These are phyloP conservation scores for Globisporangium heterothallicum DNA, from an alignment of 352 stramenopile genomes.

Conservation along the genomic window DNA sequence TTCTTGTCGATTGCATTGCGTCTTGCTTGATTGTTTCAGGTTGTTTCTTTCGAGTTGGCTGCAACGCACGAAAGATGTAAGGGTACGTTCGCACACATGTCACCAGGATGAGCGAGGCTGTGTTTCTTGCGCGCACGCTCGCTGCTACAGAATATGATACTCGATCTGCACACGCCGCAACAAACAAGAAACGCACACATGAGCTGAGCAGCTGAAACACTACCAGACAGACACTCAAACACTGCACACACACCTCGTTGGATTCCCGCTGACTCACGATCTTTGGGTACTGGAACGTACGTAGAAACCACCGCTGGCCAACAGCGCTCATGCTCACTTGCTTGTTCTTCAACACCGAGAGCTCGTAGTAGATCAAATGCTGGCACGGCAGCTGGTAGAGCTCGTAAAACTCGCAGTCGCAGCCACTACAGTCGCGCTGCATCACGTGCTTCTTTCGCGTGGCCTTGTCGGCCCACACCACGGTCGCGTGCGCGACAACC, in stretches of 20 bases:
- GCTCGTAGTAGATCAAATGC: constrained; percentile 74
- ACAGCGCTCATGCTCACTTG: constrained; percentile 60
- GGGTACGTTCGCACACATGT: no score
- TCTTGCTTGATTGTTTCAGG: no score
- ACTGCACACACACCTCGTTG: constrained; percentile 42
- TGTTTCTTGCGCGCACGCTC: no score
- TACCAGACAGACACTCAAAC: not conserved
- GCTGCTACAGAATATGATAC: constrained; percentile 53
- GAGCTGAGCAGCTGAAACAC: not conserved
- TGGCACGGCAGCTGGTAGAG: constrained; percentile 64
- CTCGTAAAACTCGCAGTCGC: constrained; percentile 63
- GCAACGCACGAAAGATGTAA: no score
- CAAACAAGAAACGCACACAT: not conserved
- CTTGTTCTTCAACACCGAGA: constrained; percentile 53
- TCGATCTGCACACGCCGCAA: constrained; percentile 32
- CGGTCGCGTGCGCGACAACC: constrained; percentile 18
- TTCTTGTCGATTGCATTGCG: no score
- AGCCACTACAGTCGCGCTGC: constrained; percentile 48
- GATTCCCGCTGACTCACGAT: constrained; percentile 51
- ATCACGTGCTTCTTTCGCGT: constrained; percentile 55
- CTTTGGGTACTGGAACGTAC: constrained; percentile 62
- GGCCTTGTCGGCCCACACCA: constrained; percentile 50
- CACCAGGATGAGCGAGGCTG: no score
- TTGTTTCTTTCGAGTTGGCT: no score
- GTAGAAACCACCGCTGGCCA: constrained; percentile 55